These are phyloP conservation scores for Berberis vulgaris DNA, from an alignment of 164 flowering plant genomes.

Conservation along the genomic window DNA sequence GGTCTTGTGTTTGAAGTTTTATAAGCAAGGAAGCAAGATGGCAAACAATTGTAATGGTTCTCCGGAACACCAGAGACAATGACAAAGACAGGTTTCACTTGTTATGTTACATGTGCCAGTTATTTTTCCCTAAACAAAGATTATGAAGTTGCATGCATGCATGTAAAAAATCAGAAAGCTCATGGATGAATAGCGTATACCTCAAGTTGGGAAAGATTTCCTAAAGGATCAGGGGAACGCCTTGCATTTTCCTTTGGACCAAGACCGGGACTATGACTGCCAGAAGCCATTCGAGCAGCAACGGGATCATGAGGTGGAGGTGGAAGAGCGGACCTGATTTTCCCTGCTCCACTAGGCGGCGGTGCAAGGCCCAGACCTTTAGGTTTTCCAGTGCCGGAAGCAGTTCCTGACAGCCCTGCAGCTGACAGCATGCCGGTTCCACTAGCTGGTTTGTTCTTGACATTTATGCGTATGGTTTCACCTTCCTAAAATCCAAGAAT, in stretches of 20 bases:
- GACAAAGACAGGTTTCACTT: too few species aligned
- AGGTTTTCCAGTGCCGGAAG: slow-evolving; percentile 42
- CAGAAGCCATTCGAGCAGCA: slow-evolving; percentile 44
- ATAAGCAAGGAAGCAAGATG: too few species aligned
- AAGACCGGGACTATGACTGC: slow-evolving; percentile 20
- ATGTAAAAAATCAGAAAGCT: too few species aligned
- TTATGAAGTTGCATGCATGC: too few species aligned
- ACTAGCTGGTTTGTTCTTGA: slow-evolving; percentile 69
- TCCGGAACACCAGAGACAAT: too few species aligned
- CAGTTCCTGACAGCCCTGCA: slow-evolving; percentile 63
- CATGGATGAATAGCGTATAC: slow-evolving; percentile 21
- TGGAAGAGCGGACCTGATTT: slow-evolving; percentile 72
- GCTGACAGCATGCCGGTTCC: slow-evolving; percentile 92
- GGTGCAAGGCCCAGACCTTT: slow-evolving; percentile 62
- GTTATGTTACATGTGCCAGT: too few species aligned
- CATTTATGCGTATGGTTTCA: slow-evolving; percentile 91
- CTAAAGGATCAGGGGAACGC: slow-evolving; percentile 46
- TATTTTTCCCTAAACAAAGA: too few species aligned
- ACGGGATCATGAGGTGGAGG: slow-evolving; percentile 98
- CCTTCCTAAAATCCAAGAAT: slow-evolving; percentile 67
- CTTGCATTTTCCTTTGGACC: slow-evolving; percentile 40
- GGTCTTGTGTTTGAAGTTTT: too few species aligned
- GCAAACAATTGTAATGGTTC: too few species aligned
- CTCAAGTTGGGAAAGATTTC: slow-evolving; percentile 82
- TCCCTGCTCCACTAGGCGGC: slow-evolving; percentile 67